A percentile compares a stretch with the other conserved stretches of the same genome.
These are phyloP conservation scores for Arachis monticola DNA, from an alignment of 331 rosid species.

Conservation along the genomic window DNA sequence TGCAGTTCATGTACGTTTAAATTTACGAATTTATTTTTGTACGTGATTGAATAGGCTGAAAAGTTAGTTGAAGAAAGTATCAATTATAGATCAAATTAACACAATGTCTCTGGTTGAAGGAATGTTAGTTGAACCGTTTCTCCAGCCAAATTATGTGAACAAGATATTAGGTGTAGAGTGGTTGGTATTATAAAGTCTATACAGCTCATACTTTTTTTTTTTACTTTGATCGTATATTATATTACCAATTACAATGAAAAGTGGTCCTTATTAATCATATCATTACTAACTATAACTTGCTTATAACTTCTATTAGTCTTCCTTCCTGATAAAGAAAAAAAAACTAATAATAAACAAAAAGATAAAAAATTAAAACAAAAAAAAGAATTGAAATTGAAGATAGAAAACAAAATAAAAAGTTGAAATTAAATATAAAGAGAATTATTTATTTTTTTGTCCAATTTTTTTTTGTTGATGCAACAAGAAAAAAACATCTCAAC, in stretches of 20 bases:
- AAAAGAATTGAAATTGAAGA: no score
- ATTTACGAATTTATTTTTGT: neutral
- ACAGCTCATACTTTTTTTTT: conserved; percentile 40
- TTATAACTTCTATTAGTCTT: no score
- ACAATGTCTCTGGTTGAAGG: conserved; percentile 13
- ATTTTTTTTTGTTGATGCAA: no score
- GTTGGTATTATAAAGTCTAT: conserved; percentile 63
- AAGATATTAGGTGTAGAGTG: conserved; percentile 53
- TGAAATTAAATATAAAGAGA: no score
- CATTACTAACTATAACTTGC: no score
- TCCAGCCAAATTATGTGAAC: conserved; percentile 55
- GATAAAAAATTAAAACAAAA: no score
- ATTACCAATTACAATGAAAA: neutral
- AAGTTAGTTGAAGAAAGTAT: conserved; percentile 40
- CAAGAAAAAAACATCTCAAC: no score
- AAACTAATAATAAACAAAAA: no score
- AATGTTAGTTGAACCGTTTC: conserved; percentile 56
- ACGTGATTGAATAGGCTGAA: conserved; percentile 52
- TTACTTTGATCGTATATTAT: neutral
- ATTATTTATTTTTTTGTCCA: no score
- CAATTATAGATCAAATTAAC: conserved; percentile 32
- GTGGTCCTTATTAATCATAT: conserved; percentile 22
- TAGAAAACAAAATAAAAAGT: no score
- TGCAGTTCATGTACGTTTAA: neutral
- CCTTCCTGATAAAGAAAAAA: no score